These are phyloP conservation scores for Eimeria maxima DNA, from an alignment of 169 alveolate genomes.

Conservation along the genomic window DNA sequence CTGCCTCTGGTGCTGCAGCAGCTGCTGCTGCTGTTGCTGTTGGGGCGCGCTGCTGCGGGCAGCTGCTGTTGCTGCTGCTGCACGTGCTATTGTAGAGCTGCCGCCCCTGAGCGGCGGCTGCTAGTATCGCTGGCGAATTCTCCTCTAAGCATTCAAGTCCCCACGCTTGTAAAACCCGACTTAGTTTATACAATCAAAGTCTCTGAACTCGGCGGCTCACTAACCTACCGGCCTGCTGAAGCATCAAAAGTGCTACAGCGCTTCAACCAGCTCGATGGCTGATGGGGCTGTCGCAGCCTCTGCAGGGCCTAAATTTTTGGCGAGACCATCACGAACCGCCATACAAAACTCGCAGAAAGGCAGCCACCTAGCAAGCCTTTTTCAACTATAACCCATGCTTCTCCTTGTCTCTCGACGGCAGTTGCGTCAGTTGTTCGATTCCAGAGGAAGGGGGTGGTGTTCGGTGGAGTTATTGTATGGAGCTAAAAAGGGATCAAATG, in stretches of 20 bases:
- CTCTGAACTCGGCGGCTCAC: background rate
- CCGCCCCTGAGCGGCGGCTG: background rate
- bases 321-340: too few relatives aligned
- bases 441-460: background rate
- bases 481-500: background rate
- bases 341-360: background rate
- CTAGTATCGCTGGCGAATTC: background rate
- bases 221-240: background rate
- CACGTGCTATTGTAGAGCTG: constrained; percentile 60
- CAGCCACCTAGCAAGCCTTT: background rate
- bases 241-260: constrained; percentile 12
- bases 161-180: background rate
- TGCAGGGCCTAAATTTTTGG: background rate
- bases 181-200: background rate
- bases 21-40: constrained; percentile 70
- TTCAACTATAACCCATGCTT: background rate
- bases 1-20: constrained; percentile 70
- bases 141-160: background rate
- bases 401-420: background rate
- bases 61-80: constrained; percentile 49
- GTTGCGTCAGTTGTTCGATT: background rate
- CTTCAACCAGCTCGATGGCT: constrained; percentile 29
- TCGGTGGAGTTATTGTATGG: background rate
- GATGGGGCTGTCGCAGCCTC: constrained; percentile 21
- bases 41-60: constrained; percentile 75